Conservation (phyloP, 345 rosid genomes). For the Mangifera indica region DNA sequence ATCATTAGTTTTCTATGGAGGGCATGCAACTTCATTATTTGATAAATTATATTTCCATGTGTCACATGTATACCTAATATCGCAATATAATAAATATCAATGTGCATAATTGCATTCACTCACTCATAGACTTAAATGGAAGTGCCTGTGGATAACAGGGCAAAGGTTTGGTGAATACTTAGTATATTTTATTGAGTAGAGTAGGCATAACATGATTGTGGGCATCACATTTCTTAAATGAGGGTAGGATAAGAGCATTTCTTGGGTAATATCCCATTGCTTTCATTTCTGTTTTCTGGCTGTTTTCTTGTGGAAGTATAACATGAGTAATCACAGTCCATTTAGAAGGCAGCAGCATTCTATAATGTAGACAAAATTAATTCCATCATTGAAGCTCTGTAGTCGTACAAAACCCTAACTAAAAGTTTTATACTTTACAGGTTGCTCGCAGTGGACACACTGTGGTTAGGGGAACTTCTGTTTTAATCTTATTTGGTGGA, state of each 20-base stretch:
- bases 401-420: background rate
- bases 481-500: conserved; percentile 83
- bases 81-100: background rate
- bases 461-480: conserved; percentile 82
- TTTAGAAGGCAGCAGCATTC: no score
- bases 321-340: background rate
- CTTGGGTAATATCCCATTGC: background rate
- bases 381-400: background rate
- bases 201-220: background rate
- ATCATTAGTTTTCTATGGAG: background rate
- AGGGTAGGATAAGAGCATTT: background rate
- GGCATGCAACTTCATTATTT: background rate
- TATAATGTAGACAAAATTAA: background rate
- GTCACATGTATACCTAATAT: background rate
- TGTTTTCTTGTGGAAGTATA: background rate
- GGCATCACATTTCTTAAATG: conserved; percentile 3
- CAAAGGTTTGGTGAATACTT: conserved; percentile 3
- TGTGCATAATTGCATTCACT: background rate
- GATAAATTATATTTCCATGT: background rate
- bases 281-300: background rate
- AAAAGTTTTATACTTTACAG: conserved; percentile 40
- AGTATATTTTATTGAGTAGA: background rate
- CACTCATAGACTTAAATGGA: background rate
- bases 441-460: conserved; percentile 86
- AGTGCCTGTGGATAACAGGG: background rate